Base-by-base conservation (phyloP, 1,139 yeast species). In the Casaregolazyma lundiana region DNA sequence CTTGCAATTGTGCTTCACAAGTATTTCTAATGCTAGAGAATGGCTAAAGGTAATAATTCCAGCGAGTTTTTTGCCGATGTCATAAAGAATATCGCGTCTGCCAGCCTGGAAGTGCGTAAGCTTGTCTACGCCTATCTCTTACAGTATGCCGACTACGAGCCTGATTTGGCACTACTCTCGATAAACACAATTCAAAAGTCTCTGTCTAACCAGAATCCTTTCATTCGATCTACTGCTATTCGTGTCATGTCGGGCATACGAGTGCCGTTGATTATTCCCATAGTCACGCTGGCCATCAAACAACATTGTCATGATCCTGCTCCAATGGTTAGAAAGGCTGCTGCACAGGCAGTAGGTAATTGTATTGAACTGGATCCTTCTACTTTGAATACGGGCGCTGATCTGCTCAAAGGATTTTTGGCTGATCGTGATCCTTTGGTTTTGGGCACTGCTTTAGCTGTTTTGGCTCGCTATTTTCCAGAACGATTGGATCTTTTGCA, bases 131-230 rank as follows among this genome's bases (percentile, higher is more conserved):
- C 84, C 0, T 89, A 88, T 58, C 68, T 92, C 44, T 70, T 82
- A 24, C 75, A 86, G 46, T 90, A 80, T 63, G 95, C 96, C 11
- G 95, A 87, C 53, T 69, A 75, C 43, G 92, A 88, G 56, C 96
- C 95, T 4, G 96, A 90, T 63, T 75, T 88, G 15, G 95, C 97
- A 0, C 72, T 94, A 26, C 71, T 94, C 43, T 81, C 96, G 0
- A 85, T 94, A 56, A 94, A 94, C 65, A 86, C 97, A 0, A 85
- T 94, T 41, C 98, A 94, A 63, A 88, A 86, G 63, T 75, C 87
- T 1, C 68, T 92, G 36, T 73, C 75, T 19, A 96, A 89, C 58
- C 78, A 80, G 53, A 77, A 75, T 50, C 84, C 95, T 0, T 73
- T 77, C 11, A 71, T 76, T 16, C 71, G 97, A 54, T 78, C 94